Evolutionary conservation across 495 filamentous ascomycete genomes (phyloP).

Genomic region (Tuber melanosporum): DNA sequence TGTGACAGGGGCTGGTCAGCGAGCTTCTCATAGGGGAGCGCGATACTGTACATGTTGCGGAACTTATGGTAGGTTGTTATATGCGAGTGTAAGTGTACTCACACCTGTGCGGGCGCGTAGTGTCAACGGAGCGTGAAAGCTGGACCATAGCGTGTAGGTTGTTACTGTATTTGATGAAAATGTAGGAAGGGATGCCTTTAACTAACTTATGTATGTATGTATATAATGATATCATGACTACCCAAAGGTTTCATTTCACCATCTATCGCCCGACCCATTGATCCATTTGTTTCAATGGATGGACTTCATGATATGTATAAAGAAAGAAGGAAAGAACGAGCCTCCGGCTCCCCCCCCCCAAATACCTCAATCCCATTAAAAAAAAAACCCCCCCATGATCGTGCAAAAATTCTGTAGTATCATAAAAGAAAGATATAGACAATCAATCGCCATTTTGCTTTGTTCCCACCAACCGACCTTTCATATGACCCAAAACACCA

Average conservation of each 20-base stretch:
- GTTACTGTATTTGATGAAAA: neutral
- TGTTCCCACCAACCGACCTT: constrained; percentile 5
- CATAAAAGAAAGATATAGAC: constrained; percentile 3
- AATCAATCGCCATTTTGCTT: neutral
- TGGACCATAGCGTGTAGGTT: neutral
- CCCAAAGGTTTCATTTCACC: neutral
- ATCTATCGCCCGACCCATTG: neutral
- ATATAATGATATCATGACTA: neutral
- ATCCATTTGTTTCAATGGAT: constrained; percentile 3
- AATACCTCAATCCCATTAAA: neutral
- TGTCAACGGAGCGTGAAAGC: neutral
- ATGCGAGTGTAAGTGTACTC: neutral
- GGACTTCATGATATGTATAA: constrained; percentile 15
- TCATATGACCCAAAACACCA: neutral
- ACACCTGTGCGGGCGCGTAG: neutral
- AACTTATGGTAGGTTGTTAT: too few species aligned
- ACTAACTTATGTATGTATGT: neutral
- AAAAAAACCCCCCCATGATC: constrained; percentile 9
- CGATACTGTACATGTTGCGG: too few species aligned
- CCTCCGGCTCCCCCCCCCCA: neutral
- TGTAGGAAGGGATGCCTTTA: neutral
- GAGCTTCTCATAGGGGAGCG: too few species aligned
- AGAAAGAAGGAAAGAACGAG: constrained; percentile 10
- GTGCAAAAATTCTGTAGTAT: constrained; percentile 4
- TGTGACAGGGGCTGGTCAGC: too few species aligned